A percentile compares a stretch with the other conserved stretches of the same genome.
These are phyloP conservation scores for Hypoxylon lienhwacheense DNA, from an alignment of 495 filamentous ascomycete species.

Conservation along the genomic window DNA sequence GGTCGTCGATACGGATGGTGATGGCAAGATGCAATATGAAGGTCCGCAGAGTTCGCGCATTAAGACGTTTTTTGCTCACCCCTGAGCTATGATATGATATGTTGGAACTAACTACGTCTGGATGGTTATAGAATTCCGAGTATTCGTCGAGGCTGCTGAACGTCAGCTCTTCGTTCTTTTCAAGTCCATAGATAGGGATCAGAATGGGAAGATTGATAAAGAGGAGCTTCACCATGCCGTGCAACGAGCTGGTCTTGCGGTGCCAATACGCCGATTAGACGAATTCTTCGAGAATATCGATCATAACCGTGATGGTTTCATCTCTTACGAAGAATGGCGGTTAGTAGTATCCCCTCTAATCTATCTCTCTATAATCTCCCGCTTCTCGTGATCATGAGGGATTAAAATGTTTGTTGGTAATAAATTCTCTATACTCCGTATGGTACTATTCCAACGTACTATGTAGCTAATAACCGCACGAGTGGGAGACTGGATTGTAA, in stretches of 20 bases:
- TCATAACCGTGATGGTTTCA: slow-evolving; percentile 81
- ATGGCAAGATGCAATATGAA: slow-evolving; percentile 86
- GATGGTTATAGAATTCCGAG: slow-evolving; percentile 70
- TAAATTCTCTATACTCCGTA: background rate
- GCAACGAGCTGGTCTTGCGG: slow-evolving; percentile 71
- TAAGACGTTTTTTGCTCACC: background rate
- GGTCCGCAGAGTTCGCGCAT: slow-evolving; percentile 52
- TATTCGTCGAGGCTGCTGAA: slow-evolving; percentile 86
- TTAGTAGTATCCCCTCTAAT: slow-evolving; percentile 54
- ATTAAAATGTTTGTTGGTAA: slow-evolving; percentile 19
- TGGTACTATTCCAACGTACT: background rate
- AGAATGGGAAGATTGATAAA: slow-evolving; percentile 88
- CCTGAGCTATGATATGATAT: background rate
- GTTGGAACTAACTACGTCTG: slow-evolving; percentile 1
- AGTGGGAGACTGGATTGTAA: background rate
- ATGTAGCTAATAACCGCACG: no score
- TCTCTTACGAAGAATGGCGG: slow-evolving; percentile 96
- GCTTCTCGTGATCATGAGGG: slow-evolving; percentile 13
- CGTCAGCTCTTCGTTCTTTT: slow-evolving; percentile 79
- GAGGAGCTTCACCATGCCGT: slow-evolving; percentile 78
- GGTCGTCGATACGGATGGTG: slow-evolving; percentile 79
- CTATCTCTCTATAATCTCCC: background rate
- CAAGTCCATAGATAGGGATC: slow-evolving; percentile 80
- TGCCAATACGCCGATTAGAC: slow-evolving; percentile 75
- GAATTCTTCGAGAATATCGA: slow-evolving; percentile 90